Evolutionary conservation across 1,284 basidiomycete species (phyloP).

Genomic region (Chondrostereum purpureum): DNA sequence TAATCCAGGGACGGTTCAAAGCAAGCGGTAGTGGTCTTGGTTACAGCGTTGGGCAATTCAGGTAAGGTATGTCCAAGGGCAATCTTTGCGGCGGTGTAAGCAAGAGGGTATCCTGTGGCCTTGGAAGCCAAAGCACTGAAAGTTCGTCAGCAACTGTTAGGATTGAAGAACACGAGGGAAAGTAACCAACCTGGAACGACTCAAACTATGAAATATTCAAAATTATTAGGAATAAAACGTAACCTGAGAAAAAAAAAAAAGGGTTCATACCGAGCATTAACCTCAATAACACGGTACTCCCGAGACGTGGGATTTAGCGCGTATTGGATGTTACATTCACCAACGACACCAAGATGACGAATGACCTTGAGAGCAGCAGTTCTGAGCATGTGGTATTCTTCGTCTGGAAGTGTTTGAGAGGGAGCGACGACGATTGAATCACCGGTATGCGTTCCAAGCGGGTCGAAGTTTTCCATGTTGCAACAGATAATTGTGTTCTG

Average conservation of each 20-base stretch:
- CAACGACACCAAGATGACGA: constrained; percentile 95
- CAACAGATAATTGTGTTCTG: constrained; percentile 94
- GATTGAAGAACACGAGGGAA: constrained; percentile 3
- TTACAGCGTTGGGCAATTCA: constrained; percentile 97
- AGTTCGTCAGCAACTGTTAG: constrained; percentile 12
- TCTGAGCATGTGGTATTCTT: constrained; percentile 99
- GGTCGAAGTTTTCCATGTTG: constrained; percentile 99
- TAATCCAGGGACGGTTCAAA: constrained; percentile 99
- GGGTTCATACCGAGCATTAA: constrained; percentile 76
- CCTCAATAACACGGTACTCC: constrained; percentile 98
- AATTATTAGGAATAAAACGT: constrained; percentile 9
- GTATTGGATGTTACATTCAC: constrained; percentile 99
- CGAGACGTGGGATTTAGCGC: constrained; percentile 89
- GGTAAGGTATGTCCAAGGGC: constrained; percentile 98
- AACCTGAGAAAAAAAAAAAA: constrained; percentile 5
- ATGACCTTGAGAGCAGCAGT: constrained; percentile 97
- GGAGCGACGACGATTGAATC: constrained; percentile 99
- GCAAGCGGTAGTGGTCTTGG: constrained; percentile 98
- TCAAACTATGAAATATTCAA: constrained; percentile 30
- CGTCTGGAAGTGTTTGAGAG: constrained; percentile 95
- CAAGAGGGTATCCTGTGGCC: constrained; percentile 97
- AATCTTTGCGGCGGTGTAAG: constrained; percentile 99
- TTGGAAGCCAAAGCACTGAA: constrained; percentile 91
- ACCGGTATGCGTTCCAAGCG: constrained; percentile 98
- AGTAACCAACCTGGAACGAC: constrained; percentile 46